phyloP scores from a whole-genome alignment of 495 filamentous ascomycete species.

The Tuber borchii region DNA sequence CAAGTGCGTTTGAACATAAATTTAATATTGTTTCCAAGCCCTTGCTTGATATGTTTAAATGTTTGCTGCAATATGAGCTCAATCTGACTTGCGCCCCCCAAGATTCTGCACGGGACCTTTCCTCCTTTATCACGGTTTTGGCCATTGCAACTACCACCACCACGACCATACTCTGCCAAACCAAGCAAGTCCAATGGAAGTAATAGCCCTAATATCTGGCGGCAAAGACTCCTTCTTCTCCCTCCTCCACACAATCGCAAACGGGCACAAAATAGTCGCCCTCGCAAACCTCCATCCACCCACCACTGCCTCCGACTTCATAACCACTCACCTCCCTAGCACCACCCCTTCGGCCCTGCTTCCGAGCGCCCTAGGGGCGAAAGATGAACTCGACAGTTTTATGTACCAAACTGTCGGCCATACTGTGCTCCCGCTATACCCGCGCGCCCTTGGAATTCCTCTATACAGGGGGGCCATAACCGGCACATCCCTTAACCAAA shows the following conservation, averaged over 20 bases:
- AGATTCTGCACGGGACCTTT: not conserved
- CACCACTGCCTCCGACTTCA: conserved; percentile 12
- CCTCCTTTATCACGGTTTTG: not conserved
- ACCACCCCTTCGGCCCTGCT: conserved; percentile 8
- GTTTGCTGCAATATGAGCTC: not conserved
- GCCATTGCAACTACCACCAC: not conserved
- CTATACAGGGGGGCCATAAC: conserved; percentile 69
- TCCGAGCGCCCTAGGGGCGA: conserved; percentile 9
- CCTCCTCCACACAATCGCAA: conserved; percentile 76
- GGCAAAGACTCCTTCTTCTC: conserved; percentile 96
- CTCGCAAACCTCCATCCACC: conserved; percentile 78
- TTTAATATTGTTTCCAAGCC: not conserved
- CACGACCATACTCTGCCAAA: not conserved
- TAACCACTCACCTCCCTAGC: conserved; percentile 15
- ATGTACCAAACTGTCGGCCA: conserved; percentile 99
- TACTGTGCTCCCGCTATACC: conserved; percentile 76
- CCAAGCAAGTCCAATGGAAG: conserved; percentile 45
- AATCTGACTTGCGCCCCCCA: not conserved
- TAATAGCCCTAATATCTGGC: conserved; percentile 88
- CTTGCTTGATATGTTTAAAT: not conserved
- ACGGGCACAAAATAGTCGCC: conserved; percentile 80
- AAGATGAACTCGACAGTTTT: conserved; percentile 73
- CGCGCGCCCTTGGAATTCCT: conserved; percentile 65
- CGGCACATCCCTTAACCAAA: conserved; percentile 59
- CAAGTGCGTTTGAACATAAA: not conserved